These are phyloP conservation scores for Rhododendron henanense DNA, from an alignment of 148 eudicot genomes.

Conservation along the genomic window DNA sequence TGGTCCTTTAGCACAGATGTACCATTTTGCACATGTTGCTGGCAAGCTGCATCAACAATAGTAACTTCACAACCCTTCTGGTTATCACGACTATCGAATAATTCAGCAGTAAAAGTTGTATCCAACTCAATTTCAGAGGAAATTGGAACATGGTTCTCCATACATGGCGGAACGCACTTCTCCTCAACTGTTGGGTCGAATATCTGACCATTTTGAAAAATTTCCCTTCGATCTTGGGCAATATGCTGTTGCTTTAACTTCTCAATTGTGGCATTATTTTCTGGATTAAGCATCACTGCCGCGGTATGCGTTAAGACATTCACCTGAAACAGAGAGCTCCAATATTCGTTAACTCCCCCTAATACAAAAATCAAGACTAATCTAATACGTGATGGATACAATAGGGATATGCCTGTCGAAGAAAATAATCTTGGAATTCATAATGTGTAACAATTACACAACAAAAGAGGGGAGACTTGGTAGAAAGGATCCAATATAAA, in stretches of 20 bases:
- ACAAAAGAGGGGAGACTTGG: background rate
- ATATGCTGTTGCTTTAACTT: conserved; percentile 41
- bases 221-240: conserved; percentile 56
- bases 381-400: background rate
- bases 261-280: conserved; percentile 17
- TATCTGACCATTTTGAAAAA: conserved; percentile 15
- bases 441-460: background rate
- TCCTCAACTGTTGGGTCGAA: background rate
- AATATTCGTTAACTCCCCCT: background rate
- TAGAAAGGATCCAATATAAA: background rate
- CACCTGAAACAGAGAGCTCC: conserved; percentile 28
- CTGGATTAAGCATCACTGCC: conserved; percentile 19
- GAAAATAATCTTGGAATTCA: background rate
- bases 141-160: background rate
- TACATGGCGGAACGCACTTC: background rate
- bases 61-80: background rate
- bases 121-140: background rate
- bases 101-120: background rate
- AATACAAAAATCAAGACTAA: background rate
- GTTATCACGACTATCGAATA: background rate
- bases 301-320: conserved; percentile 64
- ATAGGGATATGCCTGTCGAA: background rate
- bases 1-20: background rate
- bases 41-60: background rate
- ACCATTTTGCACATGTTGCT: background rate